A percentile compares a stretch with the other conserved stretches of the same genome.
Conservation (phyloP, 169 alveolate genomes). For the Plasmodium reichenowi region DNA sequence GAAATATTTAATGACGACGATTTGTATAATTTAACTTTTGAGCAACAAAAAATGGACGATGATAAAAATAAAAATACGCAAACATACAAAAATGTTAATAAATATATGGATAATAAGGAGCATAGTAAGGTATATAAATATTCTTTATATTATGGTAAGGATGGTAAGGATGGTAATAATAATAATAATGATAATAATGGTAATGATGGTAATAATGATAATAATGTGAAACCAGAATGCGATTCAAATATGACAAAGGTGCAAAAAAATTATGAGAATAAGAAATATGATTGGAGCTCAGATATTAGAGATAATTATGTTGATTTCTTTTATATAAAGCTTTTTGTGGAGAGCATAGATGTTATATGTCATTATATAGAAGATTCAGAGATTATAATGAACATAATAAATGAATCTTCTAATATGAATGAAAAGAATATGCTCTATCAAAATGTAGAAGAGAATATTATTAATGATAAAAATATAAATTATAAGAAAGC, state of each 20-base stretch:
- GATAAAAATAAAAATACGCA: not conserved
- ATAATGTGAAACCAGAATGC: not conserved
- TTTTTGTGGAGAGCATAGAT: slow-evolving; percentile 33
- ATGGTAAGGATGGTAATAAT: too few species aligned
- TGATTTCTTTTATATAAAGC: not conserved
- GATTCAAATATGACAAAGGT: too few species aligned
- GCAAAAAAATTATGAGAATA: too few species aligned
- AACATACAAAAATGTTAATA: not conserved
- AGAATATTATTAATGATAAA: too few species aligned
- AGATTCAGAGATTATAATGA: not conserved
- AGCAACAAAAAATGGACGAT: not conserved
- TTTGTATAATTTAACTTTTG: too few species aligned
- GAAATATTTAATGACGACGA: not conserved
- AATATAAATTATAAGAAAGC: too few species aligned
- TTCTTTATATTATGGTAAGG: not conserved
- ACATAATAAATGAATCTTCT: not conserved
- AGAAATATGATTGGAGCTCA: too few species aligned
- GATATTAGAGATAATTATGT: not conserved
- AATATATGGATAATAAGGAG: not conserved
- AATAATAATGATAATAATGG: too few species aligned
- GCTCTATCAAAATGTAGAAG: not conserved
- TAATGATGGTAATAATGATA: too few species aligned
- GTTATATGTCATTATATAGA: slow-evolving; percentile 18
- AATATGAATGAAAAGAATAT: not conserved
- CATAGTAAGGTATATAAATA: not conserved